Conservation (phyloP, 2,329 filamentous ascomycete genomes). For the Stagonosporopsis rhizophila region DNA sequence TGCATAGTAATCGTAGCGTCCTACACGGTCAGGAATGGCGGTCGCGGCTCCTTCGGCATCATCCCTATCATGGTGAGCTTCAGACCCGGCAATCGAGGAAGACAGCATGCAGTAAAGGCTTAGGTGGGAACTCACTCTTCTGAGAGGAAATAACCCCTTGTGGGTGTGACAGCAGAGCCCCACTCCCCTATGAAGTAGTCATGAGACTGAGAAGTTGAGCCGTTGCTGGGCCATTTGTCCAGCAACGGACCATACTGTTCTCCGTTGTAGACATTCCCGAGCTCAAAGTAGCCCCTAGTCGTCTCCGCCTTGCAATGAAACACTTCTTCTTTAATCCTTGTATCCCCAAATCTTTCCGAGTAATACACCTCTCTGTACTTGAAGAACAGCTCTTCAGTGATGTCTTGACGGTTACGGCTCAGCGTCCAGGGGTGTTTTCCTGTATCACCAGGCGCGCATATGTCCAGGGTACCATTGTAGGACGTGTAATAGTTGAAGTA, state of each 20-base stretch:
- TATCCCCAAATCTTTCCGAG: not conserved
- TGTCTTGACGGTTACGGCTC: conserved; percentile 19
- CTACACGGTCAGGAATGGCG: not conserved
- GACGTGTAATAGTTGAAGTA: not conserved
- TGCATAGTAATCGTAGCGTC: not conserved
- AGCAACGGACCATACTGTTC: conserved; percentile 11
- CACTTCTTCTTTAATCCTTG: not conserved
- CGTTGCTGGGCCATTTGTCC: conserved; percentile 13
- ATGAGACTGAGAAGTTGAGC: not conserved
- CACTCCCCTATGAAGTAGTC: not conserved
- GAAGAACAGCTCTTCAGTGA: conserved; percentile 18
- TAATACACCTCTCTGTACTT: not conserved
- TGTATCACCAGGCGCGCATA: conserved; percentile 17
- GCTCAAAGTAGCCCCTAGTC: conserved; percentile 27
- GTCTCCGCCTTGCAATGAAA: conserved; percentile 21
- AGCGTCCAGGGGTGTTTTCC: conserved; percentile 16
- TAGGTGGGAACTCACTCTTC: not conserved
- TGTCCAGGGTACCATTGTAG: not conserved
- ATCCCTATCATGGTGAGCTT: not conserved
- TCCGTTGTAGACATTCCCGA: conserved; percentile 19
- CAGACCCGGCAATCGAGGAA: not conserved
- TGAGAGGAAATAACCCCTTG: not conserved
- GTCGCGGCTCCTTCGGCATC: not conserved
- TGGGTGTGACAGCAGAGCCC: no score
- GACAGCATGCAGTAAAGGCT: not conserved